Conservation (phyloP, 495 filamentous ascomycete genomes). For the Amniculicola lignicola region DNA sequence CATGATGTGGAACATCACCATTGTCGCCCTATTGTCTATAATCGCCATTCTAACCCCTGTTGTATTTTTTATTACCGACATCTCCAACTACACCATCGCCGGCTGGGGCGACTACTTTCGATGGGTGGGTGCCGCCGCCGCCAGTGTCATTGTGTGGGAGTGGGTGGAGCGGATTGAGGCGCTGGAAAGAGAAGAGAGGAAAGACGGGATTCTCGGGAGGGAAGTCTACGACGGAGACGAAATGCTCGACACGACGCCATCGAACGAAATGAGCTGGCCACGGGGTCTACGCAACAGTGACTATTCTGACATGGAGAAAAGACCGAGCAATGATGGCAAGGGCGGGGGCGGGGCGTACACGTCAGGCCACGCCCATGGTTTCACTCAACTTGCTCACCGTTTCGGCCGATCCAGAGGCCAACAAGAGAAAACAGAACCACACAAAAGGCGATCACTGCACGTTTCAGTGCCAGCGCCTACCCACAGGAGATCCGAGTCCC, state of each 20-base stretch:
- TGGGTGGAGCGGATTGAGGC: slow-evolving; percentile 99
- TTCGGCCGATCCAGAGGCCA: slow-evolving; percentile 13
- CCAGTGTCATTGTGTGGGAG: slow-evolving; percentile 97
- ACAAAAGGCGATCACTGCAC: slow-evolving; percentile 36
- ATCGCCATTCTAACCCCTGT: slow-evolving; percentile 81
- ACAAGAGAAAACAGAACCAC: slow-evolving; percentile 24
- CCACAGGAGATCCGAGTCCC: slow-evolving; percentile 37
- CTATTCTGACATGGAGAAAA: slow-evolving; percentile 4
- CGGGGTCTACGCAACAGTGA: slow-evolving; percentile 28
- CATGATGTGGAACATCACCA: slow-evolving; percentile 85
- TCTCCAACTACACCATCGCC: slow-evolving; percentile 78
- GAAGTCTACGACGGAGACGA: slow-evolving; percentile 98
- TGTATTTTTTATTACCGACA: slow-evolving; percentile 94
- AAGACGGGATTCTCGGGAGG: slow-evolving; percentile 88
- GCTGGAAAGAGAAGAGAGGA: slow-evolving; percentile 90
- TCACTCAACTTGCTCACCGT: slow-evolving; percentile 39
- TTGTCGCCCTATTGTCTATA: slow-evolving; percentile 78
- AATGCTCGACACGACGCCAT: slow-evolving; percentile 75
- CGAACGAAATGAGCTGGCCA: slow-evolving; percentile 56
- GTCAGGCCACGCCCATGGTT: slow-evolving; percentile 32
- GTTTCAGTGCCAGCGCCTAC: slow-evolving; percentile 31
- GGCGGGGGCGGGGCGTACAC: slow-evolving; percentile 8
- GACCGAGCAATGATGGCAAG: slow-evolving; percentile 10
- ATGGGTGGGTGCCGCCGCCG: slow-evolving; percentile 95
- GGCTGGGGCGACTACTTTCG: slow-evolving; percentile 97